These are phyloP conservation scores for Nicotiana benthamiana DNA, from an alignment of 257 asterid species.

Conservation along the genomic window DNA sequence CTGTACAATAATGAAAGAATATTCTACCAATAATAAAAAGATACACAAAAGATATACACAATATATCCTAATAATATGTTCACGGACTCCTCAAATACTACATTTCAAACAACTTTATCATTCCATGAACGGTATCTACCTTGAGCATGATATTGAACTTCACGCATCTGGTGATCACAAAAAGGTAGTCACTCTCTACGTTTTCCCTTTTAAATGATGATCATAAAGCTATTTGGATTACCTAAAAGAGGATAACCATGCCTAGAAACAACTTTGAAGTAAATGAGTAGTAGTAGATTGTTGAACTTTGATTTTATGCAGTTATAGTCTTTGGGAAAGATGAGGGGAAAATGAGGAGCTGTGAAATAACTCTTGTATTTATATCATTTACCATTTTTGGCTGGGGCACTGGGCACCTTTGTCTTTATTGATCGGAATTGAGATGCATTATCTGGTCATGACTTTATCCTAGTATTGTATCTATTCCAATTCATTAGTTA, in stretches of 20 bases:
- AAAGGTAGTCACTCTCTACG: conserved; percentile 38
- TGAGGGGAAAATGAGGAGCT: neutral
- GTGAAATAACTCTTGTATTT: neutral
- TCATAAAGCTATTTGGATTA: neutral
- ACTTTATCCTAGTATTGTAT: neutral
- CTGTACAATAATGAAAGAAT: too few relatives aligned
- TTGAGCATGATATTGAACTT: conserved; percentile 74
- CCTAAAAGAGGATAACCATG: neutral
- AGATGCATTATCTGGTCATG: neutral
- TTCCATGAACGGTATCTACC: conserved; percentile 46
- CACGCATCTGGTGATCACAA: conserved; percentile 68
- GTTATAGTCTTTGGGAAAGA: neutral
- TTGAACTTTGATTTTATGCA: neutral
- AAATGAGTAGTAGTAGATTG: neutral
- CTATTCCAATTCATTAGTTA: neutral
- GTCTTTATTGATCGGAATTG: neutral
- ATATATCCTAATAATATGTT: too few relatives aligned
- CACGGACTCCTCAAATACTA: conserved; percentile 81
- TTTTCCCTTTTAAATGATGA: neutral
- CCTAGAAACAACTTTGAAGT: neutral
- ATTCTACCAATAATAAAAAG: too few relatives aligned
- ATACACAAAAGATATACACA: too few relatives aligned
- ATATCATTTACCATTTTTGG: neutral
- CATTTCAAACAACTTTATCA: conserved; percentile 62
- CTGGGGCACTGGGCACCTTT: neutral